Conservation (phyloP, 2,329 filamentous ascomycete species). For the Aureobasidium sp. region DNA sequence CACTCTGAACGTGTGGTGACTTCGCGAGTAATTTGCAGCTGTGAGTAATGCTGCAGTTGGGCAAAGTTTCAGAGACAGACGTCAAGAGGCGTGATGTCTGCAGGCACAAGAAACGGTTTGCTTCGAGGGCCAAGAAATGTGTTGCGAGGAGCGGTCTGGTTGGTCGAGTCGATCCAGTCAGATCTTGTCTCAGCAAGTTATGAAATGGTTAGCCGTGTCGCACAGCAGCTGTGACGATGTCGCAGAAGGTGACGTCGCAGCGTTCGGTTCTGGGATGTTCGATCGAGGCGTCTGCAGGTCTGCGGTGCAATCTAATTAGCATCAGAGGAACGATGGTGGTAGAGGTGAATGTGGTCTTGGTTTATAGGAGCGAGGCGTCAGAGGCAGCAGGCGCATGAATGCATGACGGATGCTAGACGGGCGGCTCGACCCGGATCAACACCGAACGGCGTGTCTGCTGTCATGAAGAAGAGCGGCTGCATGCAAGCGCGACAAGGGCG, state of each 20-base stretch:
- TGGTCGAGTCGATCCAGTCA: constrained; percentile 11
- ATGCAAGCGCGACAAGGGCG: constrained; percentile 8
- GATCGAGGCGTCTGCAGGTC: constrained; percentile 1
- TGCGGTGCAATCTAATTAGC: background rate
- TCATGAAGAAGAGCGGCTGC: constrained; percentile 10
- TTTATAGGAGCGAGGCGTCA: background rate
- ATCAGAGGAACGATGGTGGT: background rate
- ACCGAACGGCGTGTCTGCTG: constrained; percentile 1
- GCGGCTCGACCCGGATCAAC: constrained; percentile 2
- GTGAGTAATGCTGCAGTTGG: background rate
- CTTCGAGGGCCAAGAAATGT: constrained; percentile 2
- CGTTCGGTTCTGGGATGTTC: background rate
- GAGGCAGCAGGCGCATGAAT: constrained; percentile 9
- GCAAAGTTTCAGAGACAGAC: background rate
- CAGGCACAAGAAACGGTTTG: constrained; percentile 11
- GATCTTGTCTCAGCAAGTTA: constrained; percentile 9
- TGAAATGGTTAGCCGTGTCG: constrained; percentile 14
- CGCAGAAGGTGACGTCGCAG: constrained; percentile 7
- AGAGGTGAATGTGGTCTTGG: background rate
- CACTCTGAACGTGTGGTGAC: constrained; percentile 10
- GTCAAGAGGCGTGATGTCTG: constrained; percentile 5
- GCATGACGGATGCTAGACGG: constrained; percentile 7
- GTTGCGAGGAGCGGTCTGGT: background rate
- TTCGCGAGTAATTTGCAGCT: background rate
- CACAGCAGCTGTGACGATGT: constrained; percentile 11